Evolutionary conservation across 768 basidiomycete genomes (phyloP).

Genomic region (Termitomyces sp.): DNA sequence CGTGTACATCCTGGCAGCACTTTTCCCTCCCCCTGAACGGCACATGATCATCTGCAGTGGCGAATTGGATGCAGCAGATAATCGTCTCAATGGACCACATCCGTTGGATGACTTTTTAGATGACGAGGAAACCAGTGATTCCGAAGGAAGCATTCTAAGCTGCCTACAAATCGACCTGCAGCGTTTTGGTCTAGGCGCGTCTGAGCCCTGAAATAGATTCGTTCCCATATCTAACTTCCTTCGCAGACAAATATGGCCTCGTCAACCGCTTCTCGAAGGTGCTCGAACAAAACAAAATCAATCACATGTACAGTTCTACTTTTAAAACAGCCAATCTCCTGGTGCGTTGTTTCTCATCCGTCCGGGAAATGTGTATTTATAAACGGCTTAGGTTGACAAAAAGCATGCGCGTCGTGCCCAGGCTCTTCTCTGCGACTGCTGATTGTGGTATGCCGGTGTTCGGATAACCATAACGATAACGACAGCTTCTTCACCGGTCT

Average conservation of each 20-base stretch:
- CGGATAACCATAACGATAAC: constrained; percentile 1
- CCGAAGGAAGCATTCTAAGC: constrained; percentile 40
- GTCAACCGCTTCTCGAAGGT: constrained; percentile 73
- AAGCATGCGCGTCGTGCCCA: constrained; percentile 51
- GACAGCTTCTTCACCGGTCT: background rate
- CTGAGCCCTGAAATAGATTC: background rate
- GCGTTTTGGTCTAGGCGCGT: constrained; percentile 63
- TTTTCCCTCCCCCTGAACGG: constrained; percentile 68
- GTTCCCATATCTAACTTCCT: background rate
- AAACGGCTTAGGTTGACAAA: constrained; percentile 44
- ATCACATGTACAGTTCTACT: constrained; percentile 84
- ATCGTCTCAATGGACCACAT: constrained; percentile 22
- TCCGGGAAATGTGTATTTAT: background rate
- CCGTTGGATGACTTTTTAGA: constrained; percentile 24
- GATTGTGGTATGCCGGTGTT: constrained; percentile 13
- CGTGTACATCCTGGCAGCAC: constrained; percentile 54
- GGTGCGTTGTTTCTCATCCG: constrained; percentile 29
- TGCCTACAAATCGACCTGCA: constrained; percentile 75
- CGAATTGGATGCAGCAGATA: constrained; percentile 58
- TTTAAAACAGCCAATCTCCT: constrained; percentile 78
- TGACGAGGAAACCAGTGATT: constrained; percentile 24
- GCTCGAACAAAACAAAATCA: constrained; percentile 67
- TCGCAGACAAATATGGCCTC: constrained; percentile 68
- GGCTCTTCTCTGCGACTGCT: constrained; percentile 54
- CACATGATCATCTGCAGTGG: constrained; percentile 72